Conservation (phyloP, 352 stramenopile genomes). For the Phytophthora fragariae region DNA sequence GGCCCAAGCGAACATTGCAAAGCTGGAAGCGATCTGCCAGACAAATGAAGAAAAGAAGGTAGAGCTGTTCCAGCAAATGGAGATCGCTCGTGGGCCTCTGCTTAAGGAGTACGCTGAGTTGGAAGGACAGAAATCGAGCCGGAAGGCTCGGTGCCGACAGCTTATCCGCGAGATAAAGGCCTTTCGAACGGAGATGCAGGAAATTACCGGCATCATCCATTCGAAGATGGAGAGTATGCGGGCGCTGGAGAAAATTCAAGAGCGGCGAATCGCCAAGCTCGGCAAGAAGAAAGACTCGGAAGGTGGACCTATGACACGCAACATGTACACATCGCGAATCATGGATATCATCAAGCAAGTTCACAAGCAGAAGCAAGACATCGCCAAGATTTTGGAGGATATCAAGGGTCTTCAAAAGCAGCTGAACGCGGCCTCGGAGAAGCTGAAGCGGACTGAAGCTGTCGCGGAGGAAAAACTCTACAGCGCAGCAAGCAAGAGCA, state of each 20-base stretch:
- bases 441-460: conserved; percentile 84
- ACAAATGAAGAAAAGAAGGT: conserved; percentile 60
- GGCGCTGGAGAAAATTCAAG: conserved; percentile 65
- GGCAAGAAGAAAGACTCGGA: conserved; percentile 26
- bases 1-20: conserved; percentile 70
- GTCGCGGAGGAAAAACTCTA: conserved; percentile 89
- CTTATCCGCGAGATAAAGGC: conserved; percentile 76
- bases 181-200: conserved; percentile 70
- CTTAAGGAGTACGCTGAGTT: conserved; percentile 56
- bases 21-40: conserved; percentile 70
- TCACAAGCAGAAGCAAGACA: conserved; percentile 90
- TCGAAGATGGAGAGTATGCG: conserved; percentile 71
- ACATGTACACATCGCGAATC: conserved; percentile 89
- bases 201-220: conserved; percentile 68
- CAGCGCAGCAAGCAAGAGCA: conserved; percentile 55
- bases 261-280: conserved; percentile 36
- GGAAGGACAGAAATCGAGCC: conserved; percentile 51
- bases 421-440: conserved; percentile 78
- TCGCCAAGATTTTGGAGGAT: conserved; percentile 82
- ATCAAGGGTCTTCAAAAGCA: conserved; percentile 84
- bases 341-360: conserved; percentile 93
- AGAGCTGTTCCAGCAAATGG: conserved; percentile 63
- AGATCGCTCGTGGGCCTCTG: conserved; percentile 52
- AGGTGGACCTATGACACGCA: conserved; percentile 55
- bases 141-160: conserved; percentile 61